Evolutionary conservation across 1,284 basidiomycete genomes (phyloP).

Genomic region (Pascua sp.): DNA sequence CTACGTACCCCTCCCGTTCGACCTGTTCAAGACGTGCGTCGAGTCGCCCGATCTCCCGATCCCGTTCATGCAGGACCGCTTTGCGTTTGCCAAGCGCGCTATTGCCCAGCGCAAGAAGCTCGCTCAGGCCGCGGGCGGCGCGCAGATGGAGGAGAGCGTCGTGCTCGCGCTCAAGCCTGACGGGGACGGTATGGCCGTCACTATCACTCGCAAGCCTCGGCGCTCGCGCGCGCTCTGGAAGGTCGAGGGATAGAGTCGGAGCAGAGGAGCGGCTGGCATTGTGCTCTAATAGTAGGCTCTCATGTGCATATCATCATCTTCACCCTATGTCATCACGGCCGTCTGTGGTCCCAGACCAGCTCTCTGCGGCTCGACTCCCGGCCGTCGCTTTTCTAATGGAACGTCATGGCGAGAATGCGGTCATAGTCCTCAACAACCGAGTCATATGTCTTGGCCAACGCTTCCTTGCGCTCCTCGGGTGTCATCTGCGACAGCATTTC

Average conservation of each 20-base stretch:
- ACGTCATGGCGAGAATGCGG: conserved; percentile 63
- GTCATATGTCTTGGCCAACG: conserved; percentile 90
- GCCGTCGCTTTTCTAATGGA: conserved; percentile 19
- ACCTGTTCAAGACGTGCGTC: conserved; percentile 43
- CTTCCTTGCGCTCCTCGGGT: conserved; percentile 76
- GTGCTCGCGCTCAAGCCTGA: conserved; percentile 76
- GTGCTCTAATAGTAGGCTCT: background rate
- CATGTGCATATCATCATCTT: background rate
- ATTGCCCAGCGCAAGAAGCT: conserved; percentile 71
- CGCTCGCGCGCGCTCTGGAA: conserved; percentile 70
- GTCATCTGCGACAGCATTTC: conserved; percentile 82
- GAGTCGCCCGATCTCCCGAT: conserved; percentile 41
- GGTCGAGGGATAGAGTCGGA: conserved; percentile 61
- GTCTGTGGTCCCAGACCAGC: background rate
- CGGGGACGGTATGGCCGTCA: conserved; percentile 66
- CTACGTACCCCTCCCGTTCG: conserved; percentile 48
- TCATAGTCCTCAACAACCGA: conserved; percentile 81
- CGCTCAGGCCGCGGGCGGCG: conserved; percentile 61
- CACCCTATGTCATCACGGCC: background rate
- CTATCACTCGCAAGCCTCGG: conserved; percentile 77
- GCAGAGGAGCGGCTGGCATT: background rate
- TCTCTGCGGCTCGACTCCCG: background rate
- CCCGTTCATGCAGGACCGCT: conserved; percentile 70
- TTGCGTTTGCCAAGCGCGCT: conserved; percentile 82
- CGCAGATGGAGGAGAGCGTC: conserved; percentile 61